phyloP scores from a whole-genome alignment of 176 grass and related monocot genomes.

The Triticum monococcum region DNA sequence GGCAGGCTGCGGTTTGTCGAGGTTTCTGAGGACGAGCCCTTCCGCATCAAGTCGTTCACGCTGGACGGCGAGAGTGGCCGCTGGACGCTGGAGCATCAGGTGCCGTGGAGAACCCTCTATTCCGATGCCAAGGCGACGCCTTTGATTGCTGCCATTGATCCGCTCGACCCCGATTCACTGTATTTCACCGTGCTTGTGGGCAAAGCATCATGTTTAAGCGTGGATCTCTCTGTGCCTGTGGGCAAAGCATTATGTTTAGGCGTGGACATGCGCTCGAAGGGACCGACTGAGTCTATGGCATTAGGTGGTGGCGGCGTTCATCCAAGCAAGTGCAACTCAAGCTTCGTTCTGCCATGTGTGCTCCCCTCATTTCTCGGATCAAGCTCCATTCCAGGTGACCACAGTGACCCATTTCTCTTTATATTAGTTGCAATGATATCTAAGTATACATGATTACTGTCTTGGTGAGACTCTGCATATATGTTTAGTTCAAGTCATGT shows the following conservation, averaged over 20 bases:
- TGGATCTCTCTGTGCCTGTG: background rate
- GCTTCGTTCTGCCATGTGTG: background rate
- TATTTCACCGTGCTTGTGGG: background rate
- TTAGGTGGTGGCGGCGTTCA: background rate
- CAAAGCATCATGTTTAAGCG: background rate
- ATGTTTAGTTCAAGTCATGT: background rate
- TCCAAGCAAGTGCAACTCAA: conserved; percentile 1
- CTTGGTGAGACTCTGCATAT: background rate
- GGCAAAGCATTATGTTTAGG: background rate
- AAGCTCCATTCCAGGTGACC: conserved; percentile 1
- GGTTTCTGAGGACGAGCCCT: conserved; percentile 3
- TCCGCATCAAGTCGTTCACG: background rate
- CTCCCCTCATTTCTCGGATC: conserved; percentile 30
- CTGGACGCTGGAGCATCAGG: conserved; percentile 33
- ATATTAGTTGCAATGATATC: background rate
- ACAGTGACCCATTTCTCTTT: background rate
- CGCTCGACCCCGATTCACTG: conserved; percentile 6
- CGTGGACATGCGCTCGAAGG: conserved; percentile 6
- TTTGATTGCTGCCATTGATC: background rate
- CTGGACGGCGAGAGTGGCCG: background rate
- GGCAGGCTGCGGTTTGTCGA: conserved; percentile 30
- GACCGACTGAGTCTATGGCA: background rate
- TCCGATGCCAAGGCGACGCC: background rate
- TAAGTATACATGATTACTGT: background rate
- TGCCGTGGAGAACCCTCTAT: background rate